A percentile compares a stretch with the other conserved stretches of the same genome.
phyloP scores from a whole-genome alignment of 73 alveolate species.

The Paramecium sonneborni region DNA sequence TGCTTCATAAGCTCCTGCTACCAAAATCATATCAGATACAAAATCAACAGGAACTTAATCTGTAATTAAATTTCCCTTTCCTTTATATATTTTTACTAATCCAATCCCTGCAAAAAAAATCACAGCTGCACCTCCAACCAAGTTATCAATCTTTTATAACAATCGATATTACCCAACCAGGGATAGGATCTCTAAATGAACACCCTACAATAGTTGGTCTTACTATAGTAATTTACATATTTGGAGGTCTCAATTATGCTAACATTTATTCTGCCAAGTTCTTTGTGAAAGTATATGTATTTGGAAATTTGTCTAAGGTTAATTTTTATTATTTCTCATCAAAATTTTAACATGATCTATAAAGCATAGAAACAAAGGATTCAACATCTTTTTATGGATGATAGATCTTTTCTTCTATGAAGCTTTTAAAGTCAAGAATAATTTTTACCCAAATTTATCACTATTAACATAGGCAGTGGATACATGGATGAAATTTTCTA shows the following conservation, averaged over 20 bases:
- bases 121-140: constrained; percentile 88
- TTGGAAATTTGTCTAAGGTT: constrained; percentile 82
- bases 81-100: constrained; percentile 75
- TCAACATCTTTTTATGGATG: constrained; percentile 52
- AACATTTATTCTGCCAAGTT: constrained; percentile 82
- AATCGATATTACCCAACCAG: constrained; percentile 89
- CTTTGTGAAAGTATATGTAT: constrained; percentile 89
- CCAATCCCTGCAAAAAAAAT: constrained; percentile 84
- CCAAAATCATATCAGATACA: constrained; percentile 78
- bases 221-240: constrained; percentile 74
- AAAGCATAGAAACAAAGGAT: neutral
- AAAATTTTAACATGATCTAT: neutral
- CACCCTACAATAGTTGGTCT: constrained; percentile 92
- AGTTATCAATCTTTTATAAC: constrained; percentile 25
- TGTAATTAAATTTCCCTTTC: constrained; percentile 75
- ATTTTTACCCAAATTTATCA: constrained; percentile 75
- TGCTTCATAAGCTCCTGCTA: constrained; percentile 66
- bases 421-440: neutral
- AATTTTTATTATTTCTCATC: constrained; percentile 57
- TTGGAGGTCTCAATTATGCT: constrained; percentile 68
- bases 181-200: constrained; percentile 82
- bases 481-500: constrained; percentile 76
- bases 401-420: constrained; percentile 16
- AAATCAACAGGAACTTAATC: constrained; percentile 92
- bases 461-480: constrained; percentile 79